Percentiles rank a stretch among this genome's conserved stretches.
Conservation (phyloP, 257 asterid species). For the Solanum chmielewskii region DNA sequence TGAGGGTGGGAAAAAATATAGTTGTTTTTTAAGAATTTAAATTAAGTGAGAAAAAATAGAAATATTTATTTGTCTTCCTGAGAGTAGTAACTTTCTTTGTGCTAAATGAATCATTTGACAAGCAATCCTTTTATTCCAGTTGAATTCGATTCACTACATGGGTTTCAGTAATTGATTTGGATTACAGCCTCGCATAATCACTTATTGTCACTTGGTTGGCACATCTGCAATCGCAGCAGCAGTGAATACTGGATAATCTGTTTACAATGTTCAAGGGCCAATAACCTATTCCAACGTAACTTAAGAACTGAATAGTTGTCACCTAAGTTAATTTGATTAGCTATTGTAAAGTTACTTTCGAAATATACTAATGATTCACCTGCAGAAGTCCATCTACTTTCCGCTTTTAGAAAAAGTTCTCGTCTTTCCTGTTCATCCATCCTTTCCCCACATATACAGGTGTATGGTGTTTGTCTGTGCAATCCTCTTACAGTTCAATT, state of each 20-base stretch:
- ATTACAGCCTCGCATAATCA: neutral
- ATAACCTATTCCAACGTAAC: neutral
- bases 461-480: neutral
- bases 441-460: neutral
- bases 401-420: neutral
- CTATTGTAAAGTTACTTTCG: neutral
- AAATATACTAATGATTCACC: neutral
- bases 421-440: neutral
- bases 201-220: neutral
- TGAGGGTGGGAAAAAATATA: neutral
- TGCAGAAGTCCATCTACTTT: neutral
- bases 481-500: neutral
- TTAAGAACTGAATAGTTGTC: neutral
- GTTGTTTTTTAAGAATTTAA: neutral
- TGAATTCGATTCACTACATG: neutral
- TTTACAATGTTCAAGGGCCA: neutral
- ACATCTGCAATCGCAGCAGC: neutral
- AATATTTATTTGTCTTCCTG: neutral
- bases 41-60: neutral
- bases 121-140: neutral
- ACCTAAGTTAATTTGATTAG: neutral
- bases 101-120: neutral
- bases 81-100: neutral
- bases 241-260: neutral
- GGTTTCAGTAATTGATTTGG: neutral